phyloP scores from a whole-genome alignment of 2,329 filamentous ascomycete genomes.

The Leptosphaerulina australis region DNA sequence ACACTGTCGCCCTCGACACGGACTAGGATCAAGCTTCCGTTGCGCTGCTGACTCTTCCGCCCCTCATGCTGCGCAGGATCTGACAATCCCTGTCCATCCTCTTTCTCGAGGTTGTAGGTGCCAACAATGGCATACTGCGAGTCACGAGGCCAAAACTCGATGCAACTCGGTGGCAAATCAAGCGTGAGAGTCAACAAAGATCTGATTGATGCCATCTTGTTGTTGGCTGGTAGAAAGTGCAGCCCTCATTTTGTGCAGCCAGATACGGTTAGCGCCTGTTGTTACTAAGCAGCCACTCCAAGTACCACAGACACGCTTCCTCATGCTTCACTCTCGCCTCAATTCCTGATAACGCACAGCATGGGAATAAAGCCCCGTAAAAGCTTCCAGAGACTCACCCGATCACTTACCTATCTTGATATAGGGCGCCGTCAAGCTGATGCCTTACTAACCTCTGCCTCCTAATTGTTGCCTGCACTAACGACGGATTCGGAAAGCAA shows the following conservation, averaged over 20 bases:
- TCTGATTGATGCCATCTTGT: constrained; percentile 42
- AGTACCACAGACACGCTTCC: not conserved
- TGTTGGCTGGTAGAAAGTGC: constrained; percentile 11
- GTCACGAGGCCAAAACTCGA: constrained; percentile 71
- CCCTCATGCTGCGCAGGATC: constrained; percentile 28
- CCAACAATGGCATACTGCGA: constrained; percentile 76
- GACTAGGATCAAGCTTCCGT: constrained; percentile 75
- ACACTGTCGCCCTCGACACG: constrained; percentile 58
- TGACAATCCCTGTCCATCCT: constrained; percentile 36
- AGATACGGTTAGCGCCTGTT: constrained; percentile 24
- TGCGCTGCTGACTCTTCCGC: constrained; percentile 64
- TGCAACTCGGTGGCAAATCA: constrained; percentile 75
- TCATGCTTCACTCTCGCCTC: not conserved
- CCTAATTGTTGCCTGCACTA: constrained; percentile 44
- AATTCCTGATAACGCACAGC: not conserved
- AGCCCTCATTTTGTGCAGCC: constrained; percentile 14
- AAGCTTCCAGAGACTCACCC: not conserved
- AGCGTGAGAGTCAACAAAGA: constrained; percentile 61
- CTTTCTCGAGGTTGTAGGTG: constrained; percentile 76
- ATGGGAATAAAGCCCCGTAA: not conserved
- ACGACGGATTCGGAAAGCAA: constrained; percentile 22
- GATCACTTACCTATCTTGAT: not conserved
- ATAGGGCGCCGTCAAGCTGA: constrained; percentile 26
- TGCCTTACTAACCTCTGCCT: constrained; percentile 38
- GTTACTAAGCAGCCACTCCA: constrained; percentile 23